Conservation (phyloP, 768 basidiomycete species). For the Paxillus rubicundulus region DNA sequence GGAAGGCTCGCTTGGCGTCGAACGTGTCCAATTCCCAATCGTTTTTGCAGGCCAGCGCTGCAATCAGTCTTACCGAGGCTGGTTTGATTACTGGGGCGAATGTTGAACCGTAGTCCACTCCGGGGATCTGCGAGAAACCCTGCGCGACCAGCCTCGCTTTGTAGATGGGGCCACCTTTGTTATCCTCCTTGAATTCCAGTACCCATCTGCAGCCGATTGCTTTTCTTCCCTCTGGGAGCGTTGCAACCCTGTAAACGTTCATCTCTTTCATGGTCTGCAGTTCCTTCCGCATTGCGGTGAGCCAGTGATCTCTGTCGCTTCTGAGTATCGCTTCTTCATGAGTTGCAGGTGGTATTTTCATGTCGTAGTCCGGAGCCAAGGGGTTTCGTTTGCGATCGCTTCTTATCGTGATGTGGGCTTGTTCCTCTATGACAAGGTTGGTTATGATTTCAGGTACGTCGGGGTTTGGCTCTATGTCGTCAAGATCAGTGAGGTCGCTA, state of each 20-base stretch:
- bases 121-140: no score
- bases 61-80: no score
- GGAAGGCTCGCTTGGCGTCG: background rate
- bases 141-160: background rate
- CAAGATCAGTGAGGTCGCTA: no score
- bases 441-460: no score
- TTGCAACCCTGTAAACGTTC: background rate
- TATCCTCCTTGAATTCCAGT: constrained; percentile 1
- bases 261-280: background rate
- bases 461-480: no score
- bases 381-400: no score
- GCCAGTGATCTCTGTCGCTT: background rate
- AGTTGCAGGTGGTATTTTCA: background rate
- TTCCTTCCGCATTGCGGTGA: background rate
- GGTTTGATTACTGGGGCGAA: no score
- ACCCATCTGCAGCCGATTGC: background rate
- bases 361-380: no score
- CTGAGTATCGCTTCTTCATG: background rate
- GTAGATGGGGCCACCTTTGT: background rate
- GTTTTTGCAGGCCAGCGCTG: background rate
- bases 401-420: no score
- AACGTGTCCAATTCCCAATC: background rate
- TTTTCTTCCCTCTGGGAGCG: background rate
- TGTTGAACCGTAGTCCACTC: no score
- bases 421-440: no score